Conservation (phyloP, 768 basidiomycete species). For the Lactarius psammicola region DNA sequence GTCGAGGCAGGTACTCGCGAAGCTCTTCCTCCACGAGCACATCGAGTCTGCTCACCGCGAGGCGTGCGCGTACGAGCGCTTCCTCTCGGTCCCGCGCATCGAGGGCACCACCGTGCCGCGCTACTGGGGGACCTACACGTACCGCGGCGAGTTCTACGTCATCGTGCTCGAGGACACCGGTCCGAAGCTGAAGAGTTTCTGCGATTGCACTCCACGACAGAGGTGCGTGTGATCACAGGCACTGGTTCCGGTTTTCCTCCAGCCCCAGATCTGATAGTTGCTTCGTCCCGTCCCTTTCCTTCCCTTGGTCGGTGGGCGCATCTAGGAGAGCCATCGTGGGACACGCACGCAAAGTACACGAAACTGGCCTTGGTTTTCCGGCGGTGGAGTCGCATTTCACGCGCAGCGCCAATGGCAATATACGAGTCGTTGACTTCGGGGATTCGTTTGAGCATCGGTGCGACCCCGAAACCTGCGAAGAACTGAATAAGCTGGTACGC, state of each 20-base stretch:
- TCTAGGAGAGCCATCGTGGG: slow-evolving; percentile 4
- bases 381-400: slow-evolving; percentile 16
- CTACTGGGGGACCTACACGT: slow-evolving; percentile 21
- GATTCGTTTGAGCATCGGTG: slow-evolving; percentile 17
- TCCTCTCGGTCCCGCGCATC: slow-evolving; percentile 6
- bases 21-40: slow-evolving; percentile 22
- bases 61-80: slow-evolving; percentile 13
- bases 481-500: slow-evolving; percentile 13
- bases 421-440: slow-evolving; percentile 19
- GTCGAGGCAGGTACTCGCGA: slow-evolving; percentile 13
- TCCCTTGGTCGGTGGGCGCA: background rate
- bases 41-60: slow-evolving; percentile 17
- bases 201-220: slow-evolving; percentile 8
- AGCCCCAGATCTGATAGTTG: background rate
- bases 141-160: slow-evolving; percentile 21
- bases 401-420: background rate
- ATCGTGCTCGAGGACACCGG: slow-evolving; percentile 18
- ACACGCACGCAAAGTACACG: slow-evolving; percentile 2
- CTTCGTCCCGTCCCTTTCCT: background rate
- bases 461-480: slow-evolving; percentile 10
- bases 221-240: slow-evolving; percentile 11
- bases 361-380: slow-evolving; percentile 14
- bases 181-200: slow-evolving; percentile 15
- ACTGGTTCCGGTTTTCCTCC: background rate
- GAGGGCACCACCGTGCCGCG: slow-evolving; percentile 16